A percentile compares a stretch with the other conserved stretches of the same genome.
phyloP scores from a whole-genome alignment of 495 filamentous ascomycete genomes.

The Lophiostoma macrostomum region DNA sequence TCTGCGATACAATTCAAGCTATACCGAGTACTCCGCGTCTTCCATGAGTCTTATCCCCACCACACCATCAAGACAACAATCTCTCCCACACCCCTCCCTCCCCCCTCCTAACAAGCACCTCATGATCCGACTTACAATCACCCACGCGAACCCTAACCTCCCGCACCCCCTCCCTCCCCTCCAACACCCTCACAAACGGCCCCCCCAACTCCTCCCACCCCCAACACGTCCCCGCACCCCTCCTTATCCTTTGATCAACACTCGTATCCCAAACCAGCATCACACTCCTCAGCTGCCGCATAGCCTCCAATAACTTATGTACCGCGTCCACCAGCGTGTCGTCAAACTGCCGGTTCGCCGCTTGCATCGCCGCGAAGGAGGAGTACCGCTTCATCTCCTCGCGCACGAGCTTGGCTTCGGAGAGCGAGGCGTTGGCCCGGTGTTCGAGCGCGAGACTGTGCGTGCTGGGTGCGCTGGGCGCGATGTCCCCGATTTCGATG shows the following conservation, averaged over 20 bases:
- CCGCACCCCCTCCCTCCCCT: slow-evolving; percentile 8
- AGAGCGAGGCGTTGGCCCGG: not conserved
- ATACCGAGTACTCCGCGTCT: no score
- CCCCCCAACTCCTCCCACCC: slow-evolving; percentile 6
- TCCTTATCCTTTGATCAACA: not conserved
- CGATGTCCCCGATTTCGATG: slow-evolving; percentile 17
- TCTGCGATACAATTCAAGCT: not conserved
- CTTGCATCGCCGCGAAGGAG: not conserved
- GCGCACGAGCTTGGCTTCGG: not conserved
- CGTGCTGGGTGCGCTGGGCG: not conserved
- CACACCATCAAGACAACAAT: not conserved
- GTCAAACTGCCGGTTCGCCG: not conserved
- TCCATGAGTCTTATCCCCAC: not conserved
- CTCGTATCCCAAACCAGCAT: slow-evolving; percentile 19
- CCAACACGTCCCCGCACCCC: not conserved
- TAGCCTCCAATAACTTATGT: not conserved
- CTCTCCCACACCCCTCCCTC: slow-evolving; percentile 1
- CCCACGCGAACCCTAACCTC: slow-evolving; percentile 16
- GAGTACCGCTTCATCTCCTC: not conserved
- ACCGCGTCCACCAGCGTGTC: not conserved
- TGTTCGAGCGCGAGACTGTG: not conserved
- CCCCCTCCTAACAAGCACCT: not conserved
- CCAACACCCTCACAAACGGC: slow-evolving; percentile 3
- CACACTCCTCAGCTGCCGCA: slow-evolving; percentile 16
- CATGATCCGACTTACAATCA: not conserved